A percentile compares a stretch with the other conserved stretches of the same genome.
phyloP scores from a whole-genome alignment of 139 green algal genomes.

The Volvox reticuliferus region DNA sequence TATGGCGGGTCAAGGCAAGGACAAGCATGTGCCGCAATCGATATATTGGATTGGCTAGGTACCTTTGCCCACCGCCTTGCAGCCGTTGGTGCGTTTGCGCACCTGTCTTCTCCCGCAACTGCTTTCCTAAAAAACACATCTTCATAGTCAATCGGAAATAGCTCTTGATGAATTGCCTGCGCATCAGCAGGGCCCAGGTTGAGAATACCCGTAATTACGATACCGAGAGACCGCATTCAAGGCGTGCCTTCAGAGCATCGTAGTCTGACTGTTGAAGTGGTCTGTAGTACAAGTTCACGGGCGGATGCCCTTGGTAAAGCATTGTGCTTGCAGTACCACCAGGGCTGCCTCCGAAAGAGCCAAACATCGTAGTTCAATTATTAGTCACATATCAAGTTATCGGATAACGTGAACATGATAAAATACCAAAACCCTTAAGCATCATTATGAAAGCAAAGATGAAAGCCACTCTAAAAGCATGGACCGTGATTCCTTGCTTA shows the following conservation, averaged over 20 bases:
- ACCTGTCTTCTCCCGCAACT: conserved; percentile 50
- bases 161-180: conserved; percentile 47
- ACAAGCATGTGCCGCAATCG: too few species aligned
- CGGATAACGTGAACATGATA: too few species aligned
- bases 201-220: background rate
- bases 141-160: conserved; percentile 73
- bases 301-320: conserved; percentile 6
- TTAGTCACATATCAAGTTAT: background rate
- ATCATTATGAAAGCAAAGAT: too few species aligned
- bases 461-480: too few species aligned
- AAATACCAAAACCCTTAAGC: too few species aligned
- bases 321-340: background rate
- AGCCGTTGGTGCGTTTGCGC: background rate
- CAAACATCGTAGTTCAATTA: background rate
- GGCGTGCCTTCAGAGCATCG: conserved; percentile 46
- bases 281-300: conserved; percentile 38
- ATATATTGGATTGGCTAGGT: too few species aligned
- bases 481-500: too few species aligned
- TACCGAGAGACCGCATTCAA: background rate
- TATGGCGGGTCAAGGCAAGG: too few species aligned
- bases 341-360: background rate
- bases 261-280: conserved; percentile 47
- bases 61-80: too few species aligned
- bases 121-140: conserved; percentile 62
- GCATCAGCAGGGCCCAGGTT: background rate